phyloP scores from a whole-genome alignment of 2,329 filamentous ascomycete species.

The Remersonia thermophila region DNA sequence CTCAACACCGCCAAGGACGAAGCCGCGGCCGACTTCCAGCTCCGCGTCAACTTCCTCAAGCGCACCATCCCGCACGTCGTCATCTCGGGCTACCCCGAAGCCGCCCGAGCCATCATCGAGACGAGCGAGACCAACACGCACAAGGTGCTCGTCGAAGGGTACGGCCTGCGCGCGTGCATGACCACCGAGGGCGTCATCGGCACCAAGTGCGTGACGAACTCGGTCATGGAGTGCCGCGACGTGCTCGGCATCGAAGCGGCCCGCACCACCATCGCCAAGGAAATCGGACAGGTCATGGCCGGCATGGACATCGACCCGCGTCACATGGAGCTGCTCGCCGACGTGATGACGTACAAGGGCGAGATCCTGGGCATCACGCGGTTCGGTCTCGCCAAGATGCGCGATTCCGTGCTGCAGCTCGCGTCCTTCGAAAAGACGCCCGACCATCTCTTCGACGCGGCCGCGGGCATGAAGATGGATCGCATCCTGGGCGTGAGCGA shows the following conservation, averaged over 20 bases:
- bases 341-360: slow-evolving; percentile 98
- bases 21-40: slow-evolving; percentile 52
- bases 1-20: slow-evolving; percentile 25
- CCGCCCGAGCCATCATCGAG: slow-evolving; percentile 77
- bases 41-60: slow-evolving; percentile 75
- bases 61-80: slow-evolving; percentile 70
- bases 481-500: slow-evolving; percentile 87
- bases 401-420: slow-evolving; percentile 84
- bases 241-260: slow-evolving; percentile 94
- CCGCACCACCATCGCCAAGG: slow-evolving; percentile 72
- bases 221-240: slow-evolving; percentile 76
- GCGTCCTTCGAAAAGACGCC: slow-evolving; percentile 97
- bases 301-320: slow-evolving; percentile 93
- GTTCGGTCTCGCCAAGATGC: slow-evolving; percentile 92
- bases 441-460: slow-evolving; percentile 92
- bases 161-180: slow-evolving; percentile 81
- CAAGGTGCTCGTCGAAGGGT: slow-evolving; percentile 82
- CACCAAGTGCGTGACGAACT: slow-evolving; percentile 63
- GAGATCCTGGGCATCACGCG: slow-evolving; percentile 93
- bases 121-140: slow-evolving; percentile 55
- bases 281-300: slow-evolving; percentile 82
- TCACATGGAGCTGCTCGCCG: slow-evolving; percentile 93
- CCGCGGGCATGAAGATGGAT: slow-evolving; percentile 83
- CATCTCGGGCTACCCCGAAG: slow-evolving; percentile 80
- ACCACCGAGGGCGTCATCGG: slow-evolving; percentile 85